Evolutionary conservation across 1,284 basidiomycete genomes (phyloP).

Genomic region (Vanrija sp.): DNA sequence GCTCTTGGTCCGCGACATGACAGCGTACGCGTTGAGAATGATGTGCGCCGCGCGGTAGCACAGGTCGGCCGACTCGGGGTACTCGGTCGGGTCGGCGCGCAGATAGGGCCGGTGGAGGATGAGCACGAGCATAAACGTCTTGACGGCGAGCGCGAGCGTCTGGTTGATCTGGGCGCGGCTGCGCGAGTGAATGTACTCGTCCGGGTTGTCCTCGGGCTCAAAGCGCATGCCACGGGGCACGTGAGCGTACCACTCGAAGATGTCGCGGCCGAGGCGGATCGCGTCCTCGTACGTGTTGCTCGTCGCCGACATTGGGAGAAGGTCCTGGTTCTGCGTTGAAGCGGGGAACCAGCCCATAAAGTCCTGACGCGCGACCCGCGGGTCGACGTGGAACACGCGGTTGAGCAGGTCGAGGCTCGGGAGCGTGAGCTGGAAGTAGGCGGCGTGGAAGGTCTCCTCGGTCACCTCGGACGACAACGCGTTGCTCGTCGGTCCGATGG

Average conservation of each 20-base stretch:
- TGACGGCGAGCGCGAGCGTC: conserved; percentile 41
- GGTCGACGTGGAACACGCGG: conserved; percentile 42
- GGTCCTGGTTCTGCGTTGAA: conserved; percentile 13
- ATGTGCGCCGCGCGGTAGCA: conserved; percentile 41
- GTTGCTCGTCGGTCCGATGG: conserved; percentile 24
- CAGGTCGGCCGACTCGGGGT: conserved; percentile 44
- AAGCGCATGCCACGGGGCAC: conserved; percentile 42
- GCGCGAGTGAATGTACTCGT: conserved; percentile 23
- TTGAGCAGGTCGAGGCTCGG: conserved; percentile 45
- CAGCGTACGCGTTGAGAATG: conserved; percentile 38
- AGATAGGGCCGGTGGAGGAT: conserved; percentile 48
- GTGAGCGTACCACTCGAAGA: conserved; percentile 43
- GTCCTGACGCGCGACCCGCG: conserved; percentile 30
- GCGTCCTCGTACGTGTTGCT: conserved; percentile 46
- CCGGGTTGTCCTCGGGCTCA: conserved; percentile 32
- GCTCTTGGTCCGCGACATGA: conserved; percentile 35
- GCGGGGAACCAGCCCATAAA: conserved; percentile 44
- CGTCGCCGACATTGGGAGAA: conserved; percentile 1
- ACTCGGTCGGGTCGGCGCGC: conserved; percentile 43
- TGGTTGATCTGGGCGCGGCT: conserved; percentile 35
- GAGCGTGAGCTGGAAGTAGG: conserved; percentile 46
- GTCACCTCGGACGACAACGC: conserved; percentile 35
- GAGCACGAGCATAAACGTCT: conserved; percentile 47
- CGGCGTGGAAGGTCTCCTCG: conserved; percentile 44
- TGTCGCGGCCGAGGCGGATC: conserved; percentile 42